Evolutionary conservation across 306 rosid species (phyloP).

Genomic region (Hylodesmum podocarpum): DNA sequence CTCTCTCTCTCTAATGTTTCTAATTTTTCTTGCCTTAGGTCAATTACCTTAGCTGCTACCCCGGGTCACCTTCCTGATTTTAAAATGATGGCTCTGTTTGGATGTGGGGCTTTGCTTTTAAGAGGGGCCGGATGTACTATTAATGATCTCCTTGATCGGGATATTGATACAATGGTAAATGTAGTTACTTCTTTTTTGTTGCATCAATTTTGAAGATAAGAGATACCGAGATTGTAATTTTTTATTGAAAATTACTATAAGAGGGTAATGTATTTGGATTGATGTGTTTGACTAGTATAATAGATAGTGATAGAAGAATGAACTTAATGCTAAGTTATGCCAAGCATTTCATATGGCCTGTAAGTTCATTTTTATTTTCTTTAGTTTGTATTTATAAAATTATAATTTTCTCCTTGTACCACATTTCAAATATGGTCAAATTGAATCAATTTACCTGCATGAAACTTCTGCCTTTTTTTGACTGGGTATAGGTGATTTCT

Average conservation of each 20-base stretch:
- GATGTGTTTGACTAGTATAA: conserved; percentile 4
- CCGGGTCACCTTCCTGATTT: conserved; percentile 84
- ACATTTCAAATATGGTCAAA: not conserved
- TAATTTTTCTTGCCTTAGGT: conserved; percentile 49
- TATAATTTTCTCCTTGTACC: not conserved
- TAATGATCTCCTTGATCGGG: conserved; percentile 84
- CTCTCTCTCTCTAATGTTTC: not conserved
- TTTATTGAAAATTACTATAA: conserved; percentile 8
- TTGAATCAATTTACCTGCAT: conserved; percentile 8
- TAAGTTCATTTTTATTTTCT: conserved; percentile 1
- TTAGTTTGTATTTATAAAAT: not conserved
- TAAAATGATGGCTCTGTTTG: conserved; percentile 72
- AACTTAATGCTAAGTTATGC: conserved; percentile 21
- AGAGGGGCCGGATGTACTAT: conserved; percentile 91
- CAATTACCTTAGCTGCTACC: conserved; percentile 76
- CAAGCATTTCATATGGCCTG: conserved; percentile 12
- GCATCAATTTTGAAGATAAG: not conserved
- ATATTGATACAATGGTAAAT: conserved; percentile 73
- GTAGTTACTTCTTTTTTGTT: conserved; percentile 1
- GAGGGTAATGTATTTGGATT: not conserved
- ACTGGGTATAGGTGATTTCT: not conserved
- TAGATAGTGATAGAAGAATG: not conserved
- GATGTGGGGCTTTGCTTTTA: conserved; percentile 79
- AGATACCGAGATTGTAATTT: not conserved
- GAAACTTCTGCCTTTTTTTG: not conserved